Conservation (phyloP, 2,329 filamentous ascomycete species). For the Lachnellula hyalina region DNA sequence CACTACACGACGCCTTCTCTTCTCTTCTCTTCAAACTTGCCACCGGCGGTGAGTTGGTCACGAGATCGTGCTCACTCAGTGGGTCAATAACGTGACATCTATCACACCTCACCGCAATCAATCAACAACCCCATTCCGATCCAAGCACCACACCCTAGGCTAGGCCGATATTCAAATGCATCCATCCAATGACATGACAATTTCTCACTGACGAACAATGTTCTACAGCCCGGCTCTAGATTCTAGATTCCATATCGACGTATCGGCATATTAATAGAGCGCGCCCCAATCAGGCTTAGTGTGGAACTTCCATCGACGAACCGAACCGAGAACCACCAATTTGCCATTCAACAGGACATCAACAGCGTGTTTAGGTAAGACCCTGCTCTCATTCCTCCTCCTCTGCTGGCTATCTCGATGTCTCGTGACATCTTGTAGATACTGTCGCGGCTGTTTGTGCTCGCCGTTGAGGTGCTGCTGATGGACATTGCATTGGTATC, state of each 20-base stretch:
- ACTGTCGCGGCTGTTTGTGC: conserved; percentile 12
- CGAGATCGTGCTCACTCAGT: too few relatives aligned
- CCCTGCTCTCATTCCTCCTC: conserved; percentile 25
- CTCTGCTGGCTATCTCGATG: conserved; percentile 14
- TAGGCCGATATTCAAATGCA: neutral
- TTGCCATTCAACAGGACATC: conserved; percentile 4
- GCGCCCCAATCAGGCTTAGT: conserved; percentile 9
- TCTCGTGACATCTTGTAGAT: conserved; percentile 26
- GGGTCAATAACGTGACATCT: neutral
- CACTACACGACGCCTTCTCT: too few relatives aligned
- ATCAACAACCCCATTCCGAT: neutral
- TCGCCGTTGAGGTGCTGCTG: conserved; percentile 10
- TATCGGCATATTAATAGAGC: neutral
- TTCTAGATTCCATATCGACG: neutral
- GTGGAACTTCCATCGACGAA: neutral
- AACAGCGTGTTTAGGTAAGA: conserved; percentile 31
- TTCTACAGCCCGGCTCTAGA: neutral
- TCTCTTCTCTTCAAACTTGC: too few relatives aligned
- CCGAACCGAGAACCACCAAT: conserved; percentile 7
- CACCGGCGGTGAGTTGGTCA: too few relatives aligned
- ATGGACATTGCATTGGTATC: conserved; percentile 15
- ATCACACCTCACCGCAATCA: neutral
- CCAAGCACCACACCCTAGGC: neutral
- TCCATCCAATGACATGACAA: neutral
- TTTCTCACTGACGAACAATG: neutral